Evolutionary conservation across 106 monocot genomes (phyloP).

Genomic region (Xerophyta viscosa): DNA sequence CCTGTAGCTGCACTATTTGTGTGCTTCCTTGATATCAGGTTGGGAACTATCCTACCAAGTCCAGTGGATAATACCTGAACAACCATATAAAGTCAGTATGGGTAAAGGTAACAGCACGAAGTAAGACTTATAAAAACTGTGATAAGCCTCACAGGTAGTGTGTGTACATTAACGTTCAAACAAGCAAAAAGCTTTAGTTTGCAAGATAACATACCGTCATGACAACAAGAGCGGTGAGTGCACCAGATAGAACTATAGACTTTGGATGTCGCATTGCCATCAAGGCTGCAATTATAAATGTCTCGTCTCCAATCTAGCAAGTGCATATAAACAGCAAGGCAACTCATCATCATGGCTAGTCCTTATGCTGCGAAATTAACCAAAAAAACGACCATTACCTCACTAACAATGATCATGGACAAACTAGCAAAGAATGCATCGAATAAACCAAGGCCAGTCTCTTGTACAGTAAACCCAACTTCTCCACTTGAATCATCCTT

Average conservation of each 20-base stretch:
- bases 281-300: slow-evolving; percentile 94
- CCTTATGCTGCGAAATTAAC: neutral
- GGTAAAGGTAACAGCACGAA: no score
- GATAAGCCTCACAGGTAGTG: no score
- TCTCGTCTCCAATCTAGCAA: slow-evolving; percentile 94
- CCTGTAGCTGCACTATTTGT: slow-evolving; percentile 96
- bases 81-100: no score
- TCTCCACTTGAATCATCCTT: slow-evolving; percentile 18
- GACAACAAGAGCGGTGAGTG: slow-evolving; percentile 78
- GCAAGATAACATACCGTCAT: slow-evolving; percentile 62
- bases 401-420: slow-evolving; percentile 79
- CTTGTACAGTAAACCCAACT: slow-evolving; percentile 17
- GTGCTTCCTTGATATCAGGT: slow-evolving; percentile 95
- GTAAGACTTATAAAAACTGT: no score
- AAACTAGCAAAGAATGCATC: slow-evolving; percentile 80
- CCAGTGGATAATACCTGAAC: slow-evolving; percentile 85
- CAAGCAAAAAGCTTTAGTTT: neutral
- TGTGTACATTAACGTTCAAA: neutral
- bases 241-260: slow-evolving; percentile 89
- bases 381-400: slow-evolving; percentile 21
- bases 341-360: neutral
- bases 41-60: slow-evolving; percentile 93
- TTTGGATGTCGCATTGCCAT: slow-evolving; percentile 99
- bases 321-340: neutral
- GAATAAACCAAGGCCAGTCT: slow-evolving; percentile 43